Conservation (phyloP, 352 stramenopile genomes). For the Phytophthora pseudosyringae region DNA sequence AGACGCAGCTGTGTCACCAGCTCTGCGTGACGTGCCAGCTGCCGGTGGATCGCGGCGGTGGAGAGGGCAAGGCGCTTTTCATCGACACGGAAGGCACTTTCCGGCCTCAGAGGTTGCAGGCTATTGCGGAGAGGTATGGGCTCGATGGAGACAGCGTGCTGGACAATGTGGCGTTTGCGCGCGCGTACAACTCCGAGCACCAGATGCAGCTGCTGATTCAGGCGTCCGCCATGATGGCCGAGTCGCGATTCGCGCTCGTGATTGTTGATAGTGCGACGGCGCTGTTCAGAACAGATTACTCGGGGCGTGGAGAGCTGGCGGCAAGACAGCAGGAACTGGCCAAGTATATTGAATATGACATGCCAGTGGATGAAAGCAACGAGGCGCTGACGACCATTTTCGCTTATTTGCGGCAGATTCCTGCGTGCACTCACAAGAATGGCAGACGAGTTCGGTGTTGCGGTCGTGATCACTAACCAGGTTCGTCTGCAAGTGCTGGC, state of each 20-base stretch:
- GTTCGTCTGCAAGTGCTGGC: conserved; percentile 32
- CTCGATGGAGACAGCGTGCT: conserved; percentile 96
- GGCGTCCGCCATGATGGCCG: conserved; percentile 98
- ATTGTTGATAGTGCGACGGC: conserved; percentile 98
- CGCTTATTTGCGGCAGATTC: conserved; percentile 82
- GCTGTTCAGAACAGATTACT: conserved; percentile 99
- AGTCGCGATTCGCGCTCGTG: conserved; percentile 95
- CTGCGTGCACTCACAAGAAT: conserved; percentile 97
- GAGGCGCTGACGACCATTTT: conserved; percentile 3
- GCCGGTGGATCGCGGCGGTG: conserved; percentile 96
- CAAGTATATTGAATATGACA: conserved; percentile 50
- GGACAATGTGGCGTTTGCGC: conserved; percentile 99
- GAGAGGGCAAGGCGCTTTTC: conserved; percentile 98
- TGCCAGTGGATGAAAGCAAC: neutral
- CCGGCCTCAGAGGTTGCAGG: conserved; percentile 95
- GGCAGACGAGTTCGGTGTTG: conserved; percentile 99
- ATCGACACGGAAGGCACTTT: conserved; percentile 99
- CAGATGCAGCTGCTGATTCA: conserved; percentile 98
- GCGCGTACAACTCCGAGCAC: conserved; percentile 99
- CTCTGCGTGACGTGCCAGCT: conserved; percentile 99
- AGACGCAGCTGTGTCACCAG: conserved; percentile 99
- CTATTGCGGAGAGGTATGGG: conserved; percentile 98
- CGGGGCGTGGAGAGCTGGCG: conserved; percentile 96
- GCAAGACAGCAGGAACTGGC: conserved; percentile 92
- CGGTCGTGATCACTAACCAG: conserved; percentile 92